Evolutionary conservation across 495 filamentous ascomycete genomes (phyloP).

Genomic region (Neurospora terricola): DNA sequence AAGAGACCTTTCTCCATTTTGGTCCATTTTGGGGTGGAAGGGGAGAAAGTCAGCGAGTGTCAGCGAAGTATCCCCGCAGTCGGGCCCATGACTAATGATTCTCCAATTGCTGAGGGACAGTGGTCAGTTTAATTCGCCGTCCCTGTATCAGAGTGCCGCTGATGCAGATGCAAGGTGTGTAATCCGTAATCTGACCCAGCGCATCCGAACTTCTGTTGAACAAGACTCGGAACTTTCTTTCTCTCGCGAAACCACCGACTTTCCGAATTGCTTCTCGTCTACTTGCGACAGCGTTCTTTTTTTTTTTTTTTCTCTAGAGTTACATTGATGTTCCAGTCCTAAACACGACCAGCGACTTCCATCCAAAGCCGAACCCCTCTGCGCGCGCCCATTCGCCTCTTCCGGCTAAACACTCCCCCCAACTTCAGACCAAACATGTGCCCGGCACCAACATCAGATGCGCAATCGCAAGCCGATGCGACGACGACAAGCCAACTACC

Average conservation of each 20-base stretch:
- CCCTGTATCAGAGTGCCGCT: background rate
- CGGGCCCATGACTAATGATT: background rate
- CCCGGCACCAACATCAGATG: background rate
- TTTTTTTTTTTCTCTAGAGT: background rate
- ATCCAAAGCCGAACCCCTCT: background rate
- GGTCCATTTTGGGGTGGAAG: background rate
- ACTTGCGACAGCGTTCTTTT: background rate
- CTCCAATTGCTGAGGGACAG: background rate
- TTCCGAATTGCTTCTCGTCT: background rate
- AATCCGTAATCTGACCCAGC: background rate
- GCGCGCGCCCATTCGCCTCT: background rate
- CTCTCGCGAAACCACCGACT: background rate
- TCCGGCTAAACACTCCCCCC: background rate
- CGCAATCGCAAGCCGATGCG: constrained; percentile 17
- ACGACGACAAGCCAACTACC: constrained; percentile 21
- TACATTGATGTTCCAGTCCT: background rate
- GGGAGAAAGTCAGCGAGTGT: background rate
- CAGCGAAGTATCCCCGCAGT: background rate
- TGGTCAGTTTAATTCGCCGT: background rate
- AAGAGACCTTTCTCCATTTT: background rate
- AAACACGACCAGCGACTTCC: background rate
- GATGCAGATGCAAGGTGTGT: background rate
- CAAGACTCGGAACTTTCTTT: background rate
- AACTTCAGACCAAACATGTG: background rate
- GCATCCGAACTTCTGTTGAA: background rate